Conservation (phyloP, 2,329 filamentous ascomycete species). For the Cyphellophora europaea region DNA sequence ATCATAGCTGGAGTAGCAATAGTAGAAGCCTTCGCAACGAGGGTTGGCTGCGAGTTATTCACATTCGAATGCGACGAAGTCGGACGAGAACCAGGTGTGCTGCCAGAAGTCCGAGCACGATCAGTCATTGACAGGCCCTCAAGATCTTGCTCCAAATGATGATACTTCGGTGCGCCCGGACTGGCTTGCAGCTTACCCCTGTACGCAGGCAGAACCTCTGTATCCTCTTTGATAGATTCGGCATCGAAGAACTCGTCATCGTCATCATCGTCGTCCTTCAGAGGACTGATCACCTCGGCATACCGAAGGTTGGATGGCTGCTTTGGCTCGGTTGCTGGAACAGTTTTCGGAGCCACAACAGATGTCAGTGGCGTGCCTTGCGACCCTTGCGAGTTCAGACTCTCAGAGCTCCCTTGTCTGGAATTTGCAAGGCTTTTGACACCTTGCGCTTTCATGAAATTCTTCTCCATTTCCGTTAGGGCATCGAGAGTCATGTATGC, state of each 20-base stretch:
- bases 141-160: neutral
- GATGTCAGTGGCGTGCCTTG: slow-evolving; percentile 5
- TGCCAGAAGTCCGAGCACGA: no score
- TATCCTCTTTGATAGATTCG: slow-evolving; percentile 37
- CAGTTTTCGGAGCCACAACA: slow-evolving; percentile 1
- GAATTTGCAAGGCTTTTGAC: slow-evolving; percentile 9
- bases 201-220: neutral
- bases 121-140: neutral
- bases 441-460: slow-evolving; percentile 32
- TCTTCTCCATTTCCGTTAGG: slow-evolving; percentile 66
- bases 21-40: neutral
- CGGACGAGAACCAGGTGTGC: no score
- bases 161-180: neutral
- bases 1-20: slow-evolving; percentile 21
- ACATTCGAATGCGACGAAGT: slow-evolving; percentile 8
- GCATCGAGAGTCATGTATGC: slow-evolving; percentile 74
- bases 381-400: slow-evolving; percentile 8
- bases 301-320: slow-evolving; percentile 14
- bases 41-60: neutral
- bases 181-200: neutral
- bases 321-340: slow-evolving; percentile 13
- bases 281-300: slow-evolving; percentile 5
- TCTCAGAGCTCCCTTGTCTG: slow-evolving; percentile 13
- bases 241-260: slow-evolving; percentile 49
- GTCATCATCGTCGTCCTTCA: slow-evolving; percentile 18